Conservation (phyloP, 2,329 filamentous ascomycete species). For the Orbilia javanica region DNA sequence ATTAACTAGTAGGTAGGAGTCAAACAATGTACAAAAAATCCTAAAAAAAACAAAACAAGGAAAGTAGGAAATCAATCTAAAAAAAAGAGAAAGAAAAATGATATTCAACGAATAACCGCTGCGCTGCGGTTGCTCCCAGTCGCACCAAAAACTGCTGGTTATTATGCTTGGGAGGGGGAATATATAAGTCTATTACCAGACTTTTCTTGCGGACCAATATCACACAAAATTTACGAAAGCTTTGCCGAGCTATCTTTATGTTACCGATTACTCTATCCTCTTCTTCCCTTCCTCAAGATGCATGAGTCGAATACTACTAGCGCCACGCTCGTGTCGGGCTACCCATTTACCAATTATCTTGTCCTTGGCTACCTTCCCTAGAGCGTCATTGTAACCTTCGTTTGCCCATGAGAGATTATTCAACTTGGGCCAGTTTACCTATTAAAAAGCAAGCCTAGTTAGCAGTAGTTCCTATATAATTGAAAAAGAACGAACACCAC, state of each 20-base stretch:
- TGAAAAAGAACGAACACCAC: constrained; percentile 65
- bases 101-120: constrained; percentile 17
- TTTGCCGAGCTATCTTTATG: not conserved
- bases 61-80: constrained; percentile 11
- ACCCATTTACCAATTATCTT: constrained; percentile 75
- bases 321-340: constrained; percentile 79
- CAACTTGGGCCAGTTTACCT: constrained; percentile 99
- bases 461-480: not conserved
- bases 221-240: not conserved
- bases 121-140: not conserved
- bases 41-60: not conserved
- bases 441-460: constrained; percentile 1
- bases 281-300: constrained; percentile 91
- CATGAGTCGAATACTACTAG: constrained; percentile 70
- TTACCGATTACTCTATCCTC: constrained; percentile 81
- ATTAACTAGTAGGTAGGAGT: constrained; percentile 17
- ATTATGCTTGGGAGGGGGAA: not conserved
- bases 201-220: not conserved
- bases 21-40: constrained; percentile 13
- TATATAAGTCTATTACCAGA: not conserved
- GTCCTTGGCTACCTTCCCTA: constrained; percentile 84
- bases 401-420: constrained; percentile 87
- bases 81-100: not conserved
- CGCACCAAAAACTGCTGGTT: not conserved
- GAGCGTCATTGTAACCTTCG: constrained; percentile 89